These are phyloP conservation scores for Diaporthe sp. DNA, from an alignment of 2,329 filamentous ascomycete genomes.

Conservation along the genomic window DNA sequence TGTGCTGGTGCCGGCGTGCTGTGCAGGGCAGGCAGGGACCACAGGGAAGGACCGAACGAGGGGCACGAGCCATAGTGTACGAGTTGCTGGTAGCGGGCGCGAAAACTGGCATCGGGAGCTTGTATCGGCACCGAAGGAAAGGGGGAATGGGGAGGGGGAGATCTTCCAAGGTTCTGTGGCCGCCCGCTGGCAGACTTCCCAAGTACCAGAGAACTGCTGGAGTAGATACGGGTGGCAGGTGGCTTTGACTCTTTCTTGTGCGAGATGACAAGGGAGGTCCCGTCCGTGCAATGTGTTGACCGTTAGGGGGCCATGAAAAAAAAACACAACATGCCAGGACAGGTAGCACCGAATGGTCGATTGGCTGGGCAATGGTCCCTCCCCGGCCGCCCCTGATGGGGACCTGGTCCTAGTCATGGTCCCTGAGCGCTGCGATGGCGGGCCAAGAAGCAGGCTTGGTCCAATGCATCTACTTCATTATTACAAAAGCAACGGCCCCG, in stretches of 20 bases:
- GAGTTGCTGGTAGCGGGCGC: not conserved
- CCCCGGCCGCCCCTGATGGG: not conserved
- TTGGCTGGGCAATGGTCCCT: not conserved
- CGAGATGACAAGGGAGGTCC: constrained; percentile 19
- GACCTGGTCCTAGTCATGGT: constrained; percentile 29
- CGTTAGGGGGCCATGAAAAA: not conserved
- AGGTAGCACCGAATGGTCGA: constrained; percentile 8
- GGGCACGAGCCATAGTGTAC: not conserved
- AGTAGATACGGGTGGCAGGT: not conserved
- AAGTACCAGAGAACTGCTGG: not conserved
- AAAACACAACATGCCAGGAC: constrained; percentile 3
- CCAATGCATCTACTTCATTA: not conserved
- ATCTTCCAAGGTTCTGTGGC: not conserved
- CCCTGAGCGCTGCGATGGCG: constrained; percentile 26
- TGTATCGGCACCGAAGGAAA: not conserved
- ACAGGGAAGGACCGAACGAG: not conserved
- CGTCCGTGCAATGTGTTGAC: constrained; percentile 10
- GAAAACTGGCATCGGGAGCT: not conserved
- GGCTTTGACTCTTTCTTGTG: not conserved
- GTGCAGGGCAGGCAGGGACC: not conserved
- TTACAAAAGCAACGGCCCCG: constrained; percentile 22
- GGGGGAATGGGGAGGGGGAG: too few species aligned
- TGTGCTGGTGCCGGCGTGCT: not conserved
- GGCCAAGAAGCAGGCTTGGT: constrained; percentile 1
- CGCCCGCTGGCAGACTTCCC: too few species aligned